Evolutionary conservation across 768 basidiomycete genomes (phyloP), one percentile per base, ranked within the genome.

Genomic region (Hemileccinum impolitum): DNA sequence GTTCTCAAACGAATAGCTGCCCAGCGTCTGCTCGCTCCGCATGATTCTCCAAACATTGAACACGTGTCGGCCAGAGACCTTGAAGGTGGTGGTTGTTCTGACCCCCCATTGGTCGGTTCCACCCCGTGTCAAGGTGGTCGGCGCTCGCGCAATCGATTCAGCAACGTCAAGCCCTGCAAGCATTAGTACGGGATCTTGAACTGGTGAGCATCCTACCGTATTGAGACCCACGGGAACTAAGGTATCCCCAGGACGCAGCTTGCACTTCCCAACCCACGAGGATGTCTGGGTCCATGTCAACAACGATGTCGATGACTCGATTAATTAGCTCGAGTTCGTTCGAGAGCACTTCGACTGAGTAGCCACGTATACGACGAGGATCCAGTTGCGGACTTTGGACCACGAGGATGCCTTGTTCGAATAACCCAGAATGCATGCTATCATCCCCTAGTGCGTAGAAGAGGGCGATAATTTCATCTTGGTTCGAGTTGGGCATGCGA

Each of bases 201-300:
- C 18, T 30, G 19, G 23, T 2, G 37, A 21, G 18, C 37, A 36
- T 46, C 47, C 26, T 46, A 88, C 90, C 84, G 52, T 81, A 80
- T 4, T 68, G 64, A 45, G 64, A 64, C 14, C 81, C 87, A 36
- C 95, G 77, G n/a, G 79, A 78, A 42, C 75, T 71, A 1, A 96
- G 70, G 66, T 92, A 98, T 0, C 94, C 94, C 95, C 96, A 99
- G 6, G 90, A 93, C 3, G 78, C 75, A 17, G 74, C 72, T 61
- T 96, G 92, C 12, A 95, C 75, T 52, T 99, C 95, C 91, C 93
- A 98, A 14, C 95, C 95, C 0, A 81, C 77, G 8, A 98, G 60
- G 35, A 97, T 85, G 64, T 99, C 96, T 0, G 96, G 96, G 69
- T 98, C 93, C 54, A 90, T 70, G 1, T 81, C 79, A 19, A 80